These are phyloP conservation scores for Hirsutella thompsonii DNA, from an alignment of 2,329 filamentous ascomycete species.

Conservation along the genomic window DNA sequence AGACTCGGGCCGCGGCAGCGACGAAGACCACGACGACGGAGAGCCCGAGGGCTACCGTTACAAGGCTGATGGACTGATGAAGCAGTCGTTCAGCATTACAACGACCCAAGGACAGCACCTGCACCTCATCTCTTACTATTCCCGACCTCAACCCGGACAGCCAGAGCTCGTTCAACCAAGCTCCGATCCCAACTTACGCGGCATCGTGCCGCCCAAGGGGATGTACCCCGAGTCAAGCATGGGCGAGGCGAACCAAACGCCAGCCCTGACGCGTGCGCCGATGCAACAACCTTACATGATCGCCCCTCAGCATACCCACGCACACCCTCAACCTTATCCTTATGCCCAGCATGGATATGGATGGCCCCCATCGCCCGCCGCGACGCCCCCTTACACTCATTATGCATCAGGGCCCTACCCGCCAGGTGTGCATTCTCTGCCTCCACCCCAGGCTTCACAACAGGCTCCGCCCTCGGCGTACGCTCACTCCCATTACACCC, in stretches of 20 bases:
- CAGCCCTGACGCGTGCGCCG: constrained; percentile 66
- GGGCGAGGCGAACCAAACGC: constrained; percentile 69
- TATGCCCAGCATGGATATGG: constrained; percentile 31
- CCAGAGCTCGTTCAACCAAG: constrained; percentile 70
- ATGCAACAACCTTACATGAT: constrained; percentile 36
- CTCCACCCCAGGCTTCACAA: constrained; percentile 16
- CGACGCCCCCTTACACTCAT: constrained; percentile 40
- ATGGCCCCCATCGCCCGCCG: constrained; percentile 43
- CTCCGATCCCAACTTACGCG: constrained; percentile 63
- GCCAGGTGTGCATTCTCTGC: constrained; percentile 13
- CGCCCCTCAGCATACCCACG: constrained; percentile 18
- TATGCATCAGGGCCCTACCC: constrained; percentile 26
- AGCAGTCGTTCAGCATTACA: constrained; percentile 98
- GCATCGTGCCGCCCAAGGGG: constrained; percentile 79
- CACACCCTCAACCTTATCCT: constrained; percentile 14
- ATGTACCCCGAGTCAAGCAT: constrained; percentile 96
- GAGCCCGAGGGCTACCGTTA: constrained; percentile 88
- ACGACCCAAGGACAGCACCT: constrained; percentile 80
- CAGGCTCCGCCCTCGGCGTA: constrained; percentile 10
- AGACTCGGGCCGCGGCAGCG: constrained; percentile 67
- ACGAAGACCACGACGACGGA: constrained; percentile 73
- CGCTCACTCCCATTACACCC: constrained; percentile 16
- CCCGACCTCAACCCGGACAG: constrained; percentile 60
- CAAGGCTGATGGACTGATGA: constrained; percentile 95
- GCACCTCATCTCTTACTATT: constrained; percentile 95